These are phyloP conservation scores for Pichia sp. DNA, from an alignment of 1,139 yeast genomes.

Conservation along the genomic window DNA sequence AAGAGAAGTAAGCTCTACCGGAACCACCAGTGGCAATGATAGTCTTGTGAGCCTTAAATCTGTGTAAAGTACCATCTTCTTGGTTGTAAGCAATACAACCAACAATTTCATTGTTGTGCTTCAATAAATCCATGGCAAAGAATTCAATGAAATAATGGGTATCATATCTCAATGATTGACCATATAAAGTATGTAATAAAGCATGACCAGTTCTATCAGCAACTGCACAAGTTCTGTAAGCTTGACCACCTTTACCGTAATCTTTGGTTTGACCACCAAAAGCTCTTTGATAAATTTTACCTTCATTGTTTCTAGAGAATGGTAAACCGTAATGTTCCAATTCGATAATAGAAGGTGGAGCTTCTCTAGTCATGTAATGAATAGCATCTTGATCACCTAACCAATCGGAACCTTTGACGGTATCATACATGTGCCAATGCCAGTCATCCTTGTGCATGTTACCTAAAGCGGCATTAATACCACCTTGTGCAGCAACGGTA, in stretches of 20 bases:
- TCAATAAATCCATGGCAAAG: conserved; percentile 90
- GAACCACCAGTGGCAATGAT: conserved; percentile 98
- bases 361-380: conserved; percentile 98
- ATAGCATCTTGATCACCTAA: conserved; percentile 99
- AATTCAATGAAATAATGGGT: conserved; percentile 97
- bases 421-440: conserved; percentile 99
- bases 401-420: conserved; percentile 99
- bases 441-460: conserved; percentile 98
- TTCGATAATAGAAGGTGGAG: conserved; percentile 92
- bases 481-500: conserved; percentile 99
- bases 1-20: conserved; percentile 97
- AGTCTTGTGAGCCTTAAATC: conserved; percentile 95
- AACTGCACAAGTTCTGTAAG: conserved; percentile 98
- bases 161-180: conserved; percentile 94
- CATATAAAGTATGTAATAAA: conserved; percentile 87
- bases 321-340: conserved; percentile 98
- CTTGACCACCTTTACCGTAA: conserved; percentile 97
- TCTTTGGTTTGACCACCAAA: conserved; percentile 97
- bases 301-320: conserved; percentile 94
- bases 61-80: conserved; percentile 97
- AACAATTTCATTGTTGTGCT: conserved; percentile 93
- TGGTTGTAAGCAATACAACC: conserved; percentile 97
- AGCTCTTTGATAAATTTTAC: conserved; percentile 96
- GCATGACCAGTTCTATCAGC: conserved; percentile 99
- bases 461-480: conserved; percentile 96